These are phyloP conservation scores for Leccinum pellstonianum DNA, from an alignment of 768 basidiomycete genomes.

Conservation along the genomic window DNA sequence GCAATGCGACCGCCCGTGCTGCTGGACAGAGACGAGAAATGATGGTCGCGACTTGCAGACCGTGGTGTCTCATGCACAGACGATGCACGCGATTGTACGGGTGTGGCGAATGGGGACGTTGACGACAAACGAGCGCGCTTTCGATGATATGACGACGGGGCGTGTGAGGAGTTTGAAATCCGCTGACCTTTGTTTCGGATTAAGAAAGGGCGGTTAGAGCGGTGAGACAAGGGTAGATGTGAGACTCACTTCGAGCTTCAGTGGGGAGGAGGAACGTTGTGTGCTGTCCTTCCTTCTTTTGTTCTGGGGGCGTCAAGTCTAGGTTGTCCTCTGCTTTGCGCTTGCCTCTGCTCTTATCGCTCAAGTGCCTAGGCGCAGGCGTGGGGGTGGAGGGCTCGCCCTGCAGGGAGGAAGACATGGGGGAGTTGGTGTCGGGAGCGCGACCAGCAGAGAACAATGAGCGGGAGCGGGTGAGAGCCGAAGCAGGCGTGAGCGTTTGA, in stretches of 20 bases:
- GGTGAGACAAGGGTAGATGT: constrained; percentile 18
- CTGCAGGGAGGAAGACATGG: constrained; percentile 16
- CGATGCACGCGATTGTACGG: constrained; percentile 31
- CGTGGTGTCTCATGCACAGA: constrained; percentile 30
- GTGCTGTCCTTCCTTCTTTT: constrained; percentile 45
- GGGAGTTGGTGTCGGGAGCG: constrained; percentile 6
- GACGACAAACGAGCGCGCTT: constrained; percentile 65
- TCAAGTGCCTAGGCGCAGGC: constrained; percentile 31
- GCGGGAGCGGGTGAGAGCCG: constrained; percentile 22
- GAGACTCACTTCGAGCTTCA: constrained; percentile 56
- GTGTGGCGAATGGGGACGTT: constrained; percentile 34
- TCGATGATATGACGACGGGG: constrained; percentile 71
- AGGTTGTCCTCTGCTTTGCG: constrained; percentile 73
- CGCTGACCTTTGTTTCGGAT: constrained; percentile 47
- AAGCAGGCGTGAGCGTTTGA: constrained; percentile 11
- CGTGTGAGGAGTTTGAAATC: constrained; percentile 52
- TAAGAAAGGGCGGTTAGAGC: constrained; percentile 25
- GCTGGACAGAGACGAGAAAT: constrained; percentile 37
- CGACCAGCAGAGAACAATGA: constrained; percentile 16
- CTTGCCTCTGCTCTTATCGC: constrained; percentile 53
- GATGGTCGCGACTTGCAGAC: constrained; percentile 14
- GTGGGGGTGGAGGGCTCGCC: constrained; percentile 34
- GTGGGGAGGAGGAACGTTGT: constrained; percentile 61
- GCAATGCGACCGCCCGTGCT: constrained; percentile 29
- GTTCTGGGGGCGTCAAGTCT: constrained; percentile 68